Evolutionary conservation across 2,329 filamentous ascomycete genomes (phyloP).

Genomic region (Annulohypoxylon truncatum): DNA sequence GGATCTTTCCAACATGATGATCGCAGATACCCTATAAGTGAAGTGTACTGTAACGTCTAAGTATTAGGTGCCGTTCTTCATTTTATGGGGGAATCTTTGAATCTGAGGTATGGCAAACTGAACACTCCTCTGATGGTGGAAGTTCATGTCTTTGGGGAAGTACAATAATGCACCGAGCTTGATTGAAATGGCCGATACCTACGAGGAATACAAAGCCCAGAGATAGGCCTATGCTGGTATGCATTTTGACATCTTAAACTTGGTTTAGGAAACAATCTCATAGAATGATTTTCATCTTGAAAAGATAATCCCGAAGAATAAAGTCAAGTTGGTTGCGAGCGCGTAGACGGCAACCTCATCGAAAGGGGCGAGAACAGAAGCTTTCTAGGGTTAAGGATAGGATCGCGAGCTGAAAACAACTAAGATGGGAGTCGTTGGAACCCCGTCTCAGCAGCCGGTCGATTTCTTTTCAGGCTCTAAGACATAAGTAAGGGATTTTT

Average conservation of each 20-base stretch:
- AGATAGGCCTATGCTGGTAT: conserved; percentile 8
- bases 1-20: conserved; percentile 42
- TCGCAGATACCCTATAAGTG: conserved; percentile 35
- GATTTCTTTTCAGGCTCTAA: background rate
- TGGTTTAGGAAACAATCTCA: background rate
- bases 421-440: background rate
- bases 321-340: background rate
- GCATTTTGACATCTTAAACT: conserved; percentile 19
- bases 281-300: background rate
- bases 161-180: background rate
- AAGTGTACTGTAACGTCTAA: conserved; percentile 26
- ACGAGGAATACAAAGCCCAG: conserved; percentile 23
- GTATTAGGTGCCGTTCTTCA: conserved; percentile 4
- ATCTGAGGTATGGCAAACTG: background rate
- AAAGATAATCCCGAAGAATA: background rate
- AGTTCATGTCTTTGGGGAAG: background rate
- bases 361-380: background rate
- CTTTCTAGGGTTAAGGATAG: background rate
- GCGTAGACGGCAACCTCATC: background rate
- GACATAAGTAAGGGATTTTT: background rate
- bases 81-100: background rate
- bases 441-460: background rate
- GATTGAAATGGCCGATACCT: conserved; percentile 4
- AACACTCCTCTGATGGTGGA: background rate
- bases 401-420: background rate